Percentiles rank a stretch among this genome's conserved stretches.
Evolutionary conservation across 2,329 filamentous ascomycete genomes (phyloP).

Genomic region (Mycogone perniciosa): DNA sequence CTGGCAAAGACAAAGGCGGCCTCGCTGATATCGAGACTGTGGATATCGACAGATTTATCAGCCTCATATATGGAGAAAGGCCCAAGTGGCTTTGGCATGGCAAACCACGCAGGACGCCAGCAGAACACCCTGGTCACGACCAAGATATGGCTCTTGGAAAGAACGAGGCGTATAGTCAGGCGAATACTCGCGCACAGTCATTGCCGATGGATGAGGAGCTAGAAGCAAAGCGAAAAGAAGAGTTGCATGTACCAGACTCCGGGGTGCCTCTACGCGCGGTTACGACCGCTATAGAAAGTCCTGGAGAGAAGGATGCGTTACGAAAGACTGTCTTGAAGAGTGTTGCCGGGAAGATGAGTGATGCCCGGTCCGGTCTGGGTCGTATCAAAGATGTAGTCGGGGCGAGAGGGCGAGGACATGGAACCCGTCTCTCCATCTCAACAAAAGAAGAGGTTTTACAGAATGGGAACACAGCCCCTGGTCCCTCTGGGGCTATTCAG

Average conservation of each 20-base stretch:
- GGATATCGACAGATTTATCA: slow-evolving; percentile 78
- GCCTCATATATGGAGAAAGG: slow-evolving; percentile 71
- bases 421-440: slow-evolving; percentile 42
- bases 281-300: slow-evolving; percentile 40
- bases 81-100: slow-evolving; percentile 94
- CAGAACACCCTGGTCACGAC: slow-evolving; percentile 41
- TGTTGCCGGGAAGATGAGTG: slow-evolving; percentile 70
- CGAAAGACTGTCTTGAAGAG: slow-evolving; percentile 69
- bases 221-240: slow-evolving; percentile 40
- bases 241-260: slow-evolving; percentile 38
- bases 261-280: slow-evolving; percentile 39
- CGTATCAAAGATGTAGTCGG: slow-evolving; percentile 83
- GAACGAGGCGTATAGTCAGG: slow-evolving; percentile 38
- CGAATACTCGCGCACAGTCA: slow-evolving; percentile 44
- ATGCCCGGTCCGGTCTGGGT: slow-evolving; percentile 75
- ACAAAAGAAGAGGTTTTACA: slow-evolving; percentile 47
- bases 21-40: slow-evolving; percentile 90
- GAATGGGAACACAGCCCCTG: slow-evolving; percentile 13
- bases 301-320: slow-evolving; percentile 49
- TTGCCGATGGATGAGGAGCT: slow-evolving; percentile 47
- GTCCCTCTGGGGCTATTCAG: slow-evolving; percentile 13
- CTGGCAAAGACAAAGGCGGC: slow-evolving; percentile 76
- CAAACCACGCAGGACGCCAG: slow-evolving; percentile 64
- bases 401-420: slow-evolving; percentile 46
- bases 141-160: slow-evolving; percentile 49